Conservation (phyloP, 129 eudicot genomes). For the Arctium minus region DNA sequence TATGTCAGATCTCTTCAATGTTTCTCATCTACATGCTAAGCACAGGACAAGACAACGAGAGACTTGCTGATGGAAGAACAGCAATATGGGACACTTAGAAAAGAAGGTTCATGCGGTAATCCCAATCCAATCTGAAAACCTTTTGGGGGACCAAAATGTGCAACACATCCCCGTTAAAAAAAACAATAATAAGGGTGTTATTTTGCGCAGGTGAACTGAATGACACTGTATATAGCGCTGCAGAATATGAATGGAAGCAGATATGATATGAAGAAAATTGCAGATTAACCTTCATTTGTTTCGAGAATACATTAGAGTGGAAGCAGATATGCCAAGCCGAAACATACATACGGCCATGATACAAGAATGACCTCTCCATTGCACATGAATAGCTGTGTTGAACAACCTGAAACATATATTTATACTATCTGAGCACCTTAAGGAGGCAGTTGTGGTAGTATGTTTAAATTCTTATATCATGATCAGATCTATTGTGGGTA, state of each 20-base stretch:
- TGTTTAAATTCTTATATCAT: not conserved
- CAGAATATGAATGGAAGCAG: conserved; percentile 8
- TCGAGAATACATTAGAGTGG: conserved; percentile 91
- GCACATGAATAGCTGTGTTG: conserved; percentile 98
- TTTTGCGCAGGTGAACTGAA: not conserved
- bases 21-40: not conserved
- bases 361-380: conserved; percentile 94
- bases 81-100: not conserved
- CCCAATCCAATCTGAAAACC: not conserved
- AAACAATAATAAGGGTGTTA: not conserved
- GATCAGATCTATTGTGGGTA: not conserved
- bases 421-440: not conserved
- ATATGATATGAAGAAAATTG: conserved; percentile 7
- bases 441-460: not conserved
- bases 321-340: conserved; percentile 96
- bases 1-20: not conserved
- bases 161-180: not conserved
- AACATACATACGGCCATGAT: conserved; percentile 96
- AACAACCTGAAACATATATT: conserved; percentile 55
- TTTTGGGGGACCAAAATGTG: not conserved
- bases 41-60: not conserved
- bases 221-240: not conserved
- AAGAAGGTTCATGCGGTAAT: not conserved
- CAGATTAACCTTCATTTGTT: conserved; percentile 83
- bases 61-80: not conserved